phyloP scores from a whole-genome alignment of 345 rosid species.

The Microthlaspi erraticum region DNA sequence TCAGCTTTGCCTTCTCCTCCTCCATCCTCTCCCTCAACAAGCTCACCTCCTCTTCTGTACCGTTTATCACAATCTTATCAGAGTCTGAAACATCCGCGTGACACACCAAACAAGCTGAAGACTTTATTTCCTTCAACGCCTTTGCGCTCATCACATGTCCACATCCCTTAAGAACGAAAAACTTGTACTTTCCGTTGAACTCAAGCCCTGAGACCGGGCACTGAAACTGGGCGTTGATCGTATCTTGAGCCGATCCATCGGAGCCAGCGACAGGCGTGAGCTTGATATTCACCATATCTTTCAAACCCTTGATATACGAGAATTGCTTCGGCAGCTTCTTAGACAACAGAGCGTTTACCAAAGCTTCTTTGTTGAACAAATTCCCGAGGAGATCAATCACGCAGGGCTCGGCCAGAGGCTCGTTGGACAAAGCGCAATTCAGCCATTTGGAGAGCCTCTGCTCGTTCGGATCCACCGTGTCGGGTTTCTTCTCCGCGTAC shows the following conservation, averaged over 20 bases:
- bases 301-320: conserved; percentile 75
- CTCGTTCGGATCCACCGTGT: conserved; percentile 90
- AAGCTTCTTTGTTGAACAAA: conserved; percentile 78
- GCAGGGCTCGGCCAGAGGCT: conserved; percentile 79
- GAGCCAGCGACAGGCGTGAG: conserved; percentile 57
- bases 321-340: conserved; percentile 78
- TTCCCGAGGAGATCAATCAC: conserved; percentile 87
- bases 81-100: conserved; percentile 66
- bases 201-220: conserved; percentile 85
- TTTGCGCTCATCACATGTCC: conserved; percentile 95
- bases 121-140: conserved; percentile 91
- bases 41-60: conserved; percentile 76
- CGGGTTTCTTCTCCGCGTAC: conserved; percentile 96
- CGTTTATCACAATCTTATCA: conserved; percentile 84
- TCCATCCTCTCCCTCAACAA: conserved; percentile 73
- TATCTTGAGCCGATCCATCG: conserved; percentile 44
- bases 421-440: conserved; percentile 79
- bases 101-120: conserved; percentile 86
- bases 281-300: conserved; percentile 76
- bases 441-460: conserved; percentile 89
- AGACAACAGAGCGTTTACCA: conserved; percentile 70
- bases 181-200: conserved; percentile 84
- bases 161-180: conserved; percentile 71
- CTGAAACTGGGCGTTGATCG: conserved; percentile 59
- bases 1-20: conserved; percentile 61